Evolutionary conservation across 495 filamentous ascomycete species (phyloP).

Genomic region (Penicillium maclennaniae): DNA sequence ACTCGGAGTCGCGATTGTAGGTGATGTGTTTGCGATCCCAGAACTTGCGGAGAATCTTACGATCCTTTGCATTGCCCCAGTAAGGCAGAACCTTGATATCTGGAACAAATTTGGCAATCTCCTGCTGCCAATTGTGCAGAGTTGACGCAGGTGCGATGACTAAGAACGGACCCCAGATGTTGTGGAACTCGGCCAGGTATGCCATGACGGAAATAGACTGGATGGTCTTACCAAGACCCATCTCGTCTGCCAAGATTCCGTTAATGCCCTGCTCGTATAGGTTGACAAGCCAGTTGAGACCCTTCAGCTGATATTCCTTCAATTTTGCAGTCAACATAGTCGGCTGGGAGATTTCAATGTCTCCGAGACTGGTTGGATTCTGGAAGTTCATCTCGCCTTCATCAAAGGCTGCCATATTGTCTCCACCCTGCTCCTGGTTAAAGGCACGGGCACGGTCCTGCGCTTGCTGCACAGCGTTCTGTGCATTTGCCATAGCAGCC

Average conservation of each 20-base stretch:
- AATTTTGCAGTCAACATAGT: constrained; percentile 89
- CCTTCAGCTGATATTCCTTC: constrained; percentile 98
- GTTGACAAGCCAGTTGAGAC: constrained; percentile 98
- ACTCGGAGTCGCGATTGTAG: constrained; percentile 85
- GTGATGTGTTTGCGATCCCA: constrained; percentile 98
- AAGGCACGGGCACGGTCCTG: constrained; percentile 89
- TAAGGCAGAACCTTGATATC: constrained; percentile 92
- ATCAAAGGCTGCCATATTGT: constrained; percentile 49
- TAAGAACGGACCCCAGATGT: constrained; percentile 97
- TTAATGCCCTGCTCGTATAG: constrained; percentile 99
- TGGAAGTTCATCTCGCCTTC: constrained; percentile 99
- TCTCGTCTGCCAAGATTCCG: constrained; percentile 96
- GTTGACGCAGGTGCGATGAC: constrained; percentile 96
- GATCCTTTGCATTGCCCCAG: constrained; percentile 92
- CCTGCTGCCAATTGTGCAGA: constrained; percentile 98
- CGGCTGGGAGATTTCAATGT: constrained; percentile 89
- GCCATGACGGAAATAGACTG: constrained; percentile 99
- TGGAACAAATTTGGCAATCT: constrained; percentile 91
- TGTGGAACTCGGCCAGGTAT: constrained; percentile 92
- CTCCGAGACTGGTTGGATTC: constrained; percentile 90
- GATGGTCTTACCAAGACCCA: constrained; percentile 98
- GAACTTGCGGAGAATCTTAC: constrained; percentile 95
- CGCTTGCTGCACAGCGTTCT: constrained; percentile 92
- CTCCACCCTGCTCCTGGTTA: constrained; percentile 57
- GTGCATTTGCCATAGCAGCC: constrained; percentile 92